Percentiles rank a stretch among this genome's conserved stretches.
Conservation (phyloP, 352 stramenopile species). For the Blastocystis sp. region DNA sequence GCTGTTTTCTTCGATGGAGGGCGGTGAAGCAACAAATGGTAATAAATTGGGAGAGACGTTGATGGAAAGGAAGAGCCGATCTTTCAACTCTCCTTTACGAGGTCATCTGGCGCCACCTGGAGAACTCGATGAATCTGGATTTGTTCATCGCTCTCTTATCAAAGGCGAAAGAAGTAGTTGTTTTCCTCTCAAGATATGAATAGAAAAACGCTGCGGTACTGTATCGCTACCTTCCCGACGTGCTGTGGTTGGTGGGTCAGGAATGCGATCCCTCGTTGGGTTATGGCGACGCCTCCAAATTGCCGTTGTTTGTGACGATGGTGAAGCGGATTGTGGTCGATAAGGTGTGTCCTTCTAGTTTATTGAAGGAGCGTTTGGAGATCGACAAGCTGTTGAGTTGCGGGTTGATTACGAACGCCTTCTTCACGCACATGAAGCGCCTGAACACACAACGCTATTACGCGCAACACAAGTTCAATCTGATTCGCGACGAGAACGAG, state of each 20-base stretch:
- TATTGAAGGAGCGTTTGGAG: slow-evolving; percentile 18
- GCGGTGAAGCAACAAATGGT: not conserved
- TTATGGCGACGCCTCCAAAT: not conserved
- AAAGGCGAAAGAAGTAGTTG: not conserved
- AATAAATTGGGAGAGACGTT: not conserved
- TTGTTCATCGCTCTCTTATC: not conserved
- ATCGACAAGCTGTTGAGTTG: not conserved
- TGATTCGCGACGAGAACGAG: slow-evolving; percentile 49
- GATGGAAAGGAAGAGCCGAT: not conserved
- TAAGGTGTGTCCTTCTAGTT: not conserved
- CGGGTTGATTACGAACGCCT: not conserved
- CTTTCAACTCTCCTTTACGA: slow-evolving; percentile 21
- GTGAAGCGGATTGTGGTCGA: not conserved
- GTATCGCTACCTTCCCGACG: not conserved
- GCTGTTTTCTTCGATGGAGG: not conserved
- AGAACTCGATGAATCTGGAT: not conserved
- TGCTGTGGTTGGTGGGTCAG: slow-evolving; percentile 24
- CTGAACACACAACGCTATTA: slow-evolving; percentile 36
- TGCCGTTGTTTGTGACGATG: not conserved
- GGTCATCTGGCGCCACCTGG: slow-evolving; percentile 16
- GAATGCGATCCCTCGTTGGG: slow-evolving; percentile 30
- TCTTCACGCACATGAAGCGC: slow-evolving; percentile 20
- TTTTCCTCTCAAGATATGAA: not conserved
- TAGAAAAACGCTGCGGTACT: not conserved
- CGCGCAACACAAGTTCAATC: slow-evolving; percentile 48